These are phyloP conservation scores for Cercospora canescens DNA, from an alignment of 2,329 filamentous ascomycete species.

Conservation along the genomic window DNA sequence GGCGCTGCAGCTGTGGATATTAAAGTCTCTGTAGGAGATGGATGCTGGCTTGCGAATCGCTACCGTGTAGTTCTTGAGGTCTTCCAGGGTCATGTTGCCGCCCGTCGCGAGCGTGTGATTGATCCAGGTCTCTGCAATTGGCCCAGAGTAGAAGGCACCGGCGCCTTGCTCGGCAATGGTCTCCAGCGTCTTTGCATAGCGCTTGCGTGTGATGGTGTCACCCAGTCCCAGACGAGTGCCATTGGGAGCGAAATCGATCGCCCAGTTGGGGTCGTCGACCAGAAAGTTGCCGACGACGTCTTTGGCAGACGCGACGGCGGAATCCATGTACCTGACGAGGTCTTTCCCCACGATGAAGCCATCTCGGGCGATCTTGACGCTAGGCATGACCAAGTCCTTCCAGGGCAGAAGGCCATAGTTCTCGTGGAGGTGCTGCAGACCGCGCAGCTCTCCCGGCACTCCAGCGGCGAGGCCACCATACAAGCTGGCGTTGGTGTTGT, in stretches of 20 bases:
- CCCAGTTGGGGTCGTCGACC: constrained; percentile 74
- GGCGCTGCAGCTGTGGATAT: constrained; percentile 67
- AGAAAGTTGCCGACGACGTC: constrained; percentile 60
- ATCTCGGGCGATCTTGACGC: constrained; percentile 69
- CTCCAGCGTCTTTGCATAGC: constrained; percentile 79
- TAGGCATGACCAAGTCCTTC: constrained; percentile 69
- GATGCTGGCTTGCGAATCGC: constrained; percentile 61
- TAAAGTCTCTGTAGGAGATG: constrained; percentile 62
- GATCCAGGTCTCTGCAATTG: constrained; percentile 74
- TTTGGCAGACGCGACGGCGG: constrained; percentile 47
- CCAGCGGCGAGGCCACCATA: constrained; percentile 50
- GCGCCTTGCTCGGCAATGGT: constrained; percentile 72
- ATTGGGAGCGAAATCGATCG: constrained; percentile 83
- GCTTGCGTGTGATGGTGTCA: constrained; percentile 75
- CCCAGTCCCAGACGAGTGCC: constrained; percentile 71
- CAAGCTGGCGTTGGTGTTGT: constrained; percentile 66
- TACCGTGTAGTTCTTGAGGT: constrained; percentile 73
- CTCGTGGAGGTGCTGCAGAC: constrained; percentile 74
- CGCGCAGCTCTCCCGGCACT: constrained; percentile 74
- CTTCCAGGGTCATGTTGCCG: constrained; percentile 82
- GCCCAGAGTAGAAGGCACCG: constrained; percentile 72
- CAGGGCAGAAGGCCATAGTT: constrained; percentile 62
- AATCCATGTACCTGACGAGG: constrained; percentile 70
- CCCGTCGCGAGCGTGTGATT: constrained; percentile 65
- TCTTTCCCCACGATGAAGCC: constrained; percentile 76